Conservation (phyloP, 2,329 filamentous ascomycete species). For the Pseudogymnoascus sp. region DNA sequence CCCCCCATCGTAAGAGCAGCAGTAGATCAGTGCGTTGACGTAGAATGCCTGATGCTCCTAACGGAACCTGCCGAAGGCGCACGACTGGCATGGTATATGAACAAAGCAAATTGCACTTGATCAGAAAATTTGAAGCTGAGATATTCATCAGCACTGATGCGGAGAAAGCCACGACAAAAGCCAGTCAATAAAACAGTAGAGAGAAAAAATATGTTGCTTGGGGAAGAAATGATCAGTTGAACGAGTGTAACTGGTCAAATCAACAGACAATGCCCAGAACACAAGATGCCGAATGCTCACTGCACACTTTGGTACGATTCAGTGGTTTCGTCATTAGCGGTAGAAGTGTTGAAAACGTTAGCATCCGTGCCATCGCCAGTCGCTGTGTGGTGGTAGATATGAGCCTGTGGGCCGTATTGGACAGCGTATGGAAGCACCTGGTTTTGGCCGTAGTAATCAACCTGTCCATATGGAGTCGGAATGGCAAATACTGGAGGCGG, state of each 20-base stretch:
- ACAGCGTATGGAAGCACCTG: conserved; percentile 4
- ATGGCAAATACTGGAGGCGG: conserved; percentile 5
- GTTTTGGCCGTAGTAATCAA: neutral
- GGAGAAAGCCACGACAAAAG: neutral
- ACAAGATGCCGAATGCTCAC: neutral
- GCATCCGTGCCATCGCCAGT: neutral
- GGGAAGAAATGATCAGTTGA: neutral
- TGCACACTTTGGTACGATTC: neutral
- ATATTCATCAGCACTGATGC: neutral
- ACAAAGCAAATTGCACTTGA: neutral
- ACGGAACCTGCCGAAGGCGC: neutral
- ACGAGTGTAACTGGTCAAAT: neutral
- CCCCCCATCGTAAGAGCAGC: neutral
- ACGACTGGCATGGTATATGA: neutral
- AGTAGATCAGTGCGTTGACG: neutral
- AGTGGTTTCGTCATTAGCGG: neutral
- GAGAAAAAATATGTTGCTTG: neutral
- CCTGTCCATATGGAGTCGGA: neutral
- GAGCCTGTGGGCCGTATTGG: conserved; percentile 1
- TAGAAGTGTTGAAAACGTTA: neutral
- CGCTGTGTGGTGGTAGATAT: neutral
- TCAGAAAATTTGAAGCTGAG: neutral
- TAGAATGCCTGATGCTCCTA: neutral
- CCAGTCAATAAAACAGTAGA: neutral
- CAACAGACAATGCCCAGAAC: neutral